phyloP scores from a whole-genome alignment of 805 yeast genomes.

The Candida insectalens region DNA sequence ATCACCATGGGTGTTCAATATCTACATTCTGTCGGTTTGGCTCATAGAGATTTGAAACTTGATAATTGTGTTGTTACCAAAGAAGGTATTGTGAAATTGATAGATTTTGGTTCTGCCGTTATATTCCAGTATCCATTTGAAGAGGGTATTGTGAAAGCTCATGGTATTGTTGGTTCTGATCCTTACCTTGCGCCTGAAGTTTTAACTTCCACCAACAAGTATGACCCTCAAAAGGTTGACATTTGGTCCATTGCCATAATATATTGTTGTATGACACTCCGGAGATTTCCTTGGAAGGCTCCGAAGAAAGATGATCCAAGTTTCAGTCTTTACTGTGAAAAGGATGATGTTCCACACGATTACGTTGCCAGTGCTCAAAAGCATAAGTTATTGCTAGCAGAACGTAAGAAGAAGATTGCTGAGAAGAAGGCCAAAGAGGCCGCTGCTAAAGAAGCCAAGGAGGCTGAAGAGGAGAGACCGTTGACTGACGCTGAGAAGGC shows the following conservation, averaged over 20 bases:
- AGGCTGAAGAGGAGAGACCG: too few species aligned
- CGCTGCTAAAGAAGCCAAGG: conserved; percentile 5
- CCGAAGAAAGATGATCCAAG: conserved; percentile 65
- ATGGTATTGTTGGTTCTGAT: conserved; percentile 78
- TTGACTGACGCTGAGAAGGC: conserved; percentile 9
- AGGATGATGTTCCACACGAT: conserved; percentile 71
- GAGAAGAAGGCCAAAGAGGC: conserved; percentile 18
- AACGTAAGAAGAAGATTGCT: conserved; percentile 42
- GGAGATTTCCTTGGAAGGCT: conserved; percentile 83
- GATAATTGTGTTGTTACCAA: conserved; percentile 75
- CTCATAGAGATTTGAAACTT: conserved; percentile 74
- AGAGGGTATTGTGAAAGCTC: conserved; percentile 46
- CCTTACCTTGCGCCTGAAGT: conserved; percentile 86
- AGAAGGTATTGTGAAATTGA: conserved; percentile 66
- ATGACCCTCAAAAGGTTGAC: conserved; percentile 74
- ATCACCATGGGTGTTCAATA: conserved; percentile 63
- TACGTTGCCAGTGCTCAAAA: conserved; percentile 62
- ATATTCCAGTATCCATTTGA: conserved; percentile 73
- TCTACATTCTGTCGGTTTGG: conserved; percentile 68
- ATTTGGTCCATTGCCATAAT: conserved; percentile 81
- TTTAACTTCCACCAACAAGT: conserved; percentile 37
- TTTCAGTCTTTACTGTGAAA: conserved; percentile 52
- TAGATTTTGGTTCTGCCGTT: conserved; percentile 80
- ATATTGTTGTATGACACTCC: conserved; percentile 78
- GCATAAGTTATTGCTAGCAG: conserved; percentile 54